Conservation (phyloP, 805 yeast species). For the Lachancea waltii region DNA sequence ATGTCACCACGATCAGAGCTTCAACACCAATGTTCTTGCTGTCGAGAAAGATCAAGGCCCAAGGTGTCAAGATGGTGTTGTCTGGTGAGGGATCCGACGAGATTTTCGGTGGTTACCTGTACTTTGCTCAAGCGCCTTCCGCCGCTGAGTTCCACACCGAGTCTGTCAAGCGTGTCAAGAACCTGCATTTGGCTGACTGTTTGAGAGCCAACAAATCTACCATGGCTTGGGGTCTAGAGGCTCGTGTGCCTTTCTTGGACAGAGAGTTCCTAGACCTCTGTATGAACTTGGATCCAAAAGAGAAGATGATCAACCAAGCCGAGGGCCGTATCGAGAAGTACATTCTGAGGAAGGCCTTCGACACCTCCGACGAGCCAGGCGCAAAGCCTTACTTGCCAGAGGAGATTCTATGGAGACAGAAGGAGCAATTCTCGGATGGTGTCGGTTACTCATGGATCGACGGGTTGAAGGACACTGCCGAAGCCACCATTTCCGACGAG, state of each 20-base stretch:
- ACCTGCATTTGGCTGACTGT: constrained; percentile 96
- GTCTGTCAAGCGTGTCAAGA: constrained; percentile 92
- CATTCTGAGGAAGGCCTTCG: constrained; percentile 95
- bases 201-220: constrained; percentile 98
- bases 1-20: constrained; percentile 97
- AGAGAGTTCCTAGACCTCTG: constrained; percentile 83
- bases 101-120: constrained; percentile 96
- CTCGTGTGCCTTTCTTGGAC: constrained; percentile 98
- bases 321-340: constrained; percentile 87
- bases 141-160: constrained; percentile 92
- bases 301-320: constrained; percentile 71
- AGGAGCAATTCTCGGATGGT: constrained; percentile 99
- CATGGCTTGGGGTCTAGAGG: constrained; percentile 99
- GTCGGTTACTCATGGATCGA: constrained; percentile 99
- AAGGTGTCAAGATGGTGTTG: constrained; percentile 98
- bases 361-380: constrained; percentile 75
- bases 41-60: constrained; percentile 96
- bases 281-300: constrained; percentile 92
- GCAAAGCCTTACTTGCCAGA: constrained; percentile 86
- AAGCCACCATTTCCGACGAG: constrained; percentile 79
- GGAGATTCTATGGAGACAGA: constrained; percentile 98
- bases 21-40: constrained; percentile 98
- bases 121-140: constrained; percentile 94
- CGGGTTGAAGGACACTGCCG: constrained; percentile 93
- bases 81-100: constrained; percentile 99